A percentile compares a stretch with the other conserved stretches of the same genome.
These are phyloP conservation scores for Ceratocystis alfenasii DNA, from an alignment of 2,329 filamentous ascomycete genomes.

Conservation along the genomic window DNA sequence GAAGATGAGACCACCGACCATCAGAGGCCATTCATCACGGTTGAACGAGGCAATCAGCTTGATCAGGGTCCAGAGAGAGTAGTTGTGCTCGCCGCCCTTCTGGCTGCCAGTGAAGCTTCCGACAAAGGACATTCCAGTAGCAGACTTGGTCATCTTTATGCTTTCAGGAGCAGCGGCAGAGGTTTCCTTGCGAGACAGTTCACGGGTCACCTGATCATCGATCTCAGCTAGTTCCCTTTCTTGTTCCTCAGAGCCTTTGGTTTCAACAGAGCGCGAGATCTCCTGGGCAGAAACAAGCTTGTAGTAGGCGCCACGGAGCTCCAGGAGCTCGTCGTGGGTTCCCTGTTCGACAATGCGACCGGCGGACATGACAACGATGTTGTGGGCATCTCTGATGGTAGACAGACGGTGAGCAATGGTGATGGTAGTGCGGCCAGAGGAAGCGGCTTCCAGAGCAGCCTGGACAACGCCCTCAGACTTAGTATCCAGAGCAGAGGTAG, in stretches of 20 bases:
- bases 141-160: conserved; percentile 49
- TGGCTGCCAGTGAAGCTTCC: conserved; percentile 38
- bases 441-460: conserved; percentile 75
- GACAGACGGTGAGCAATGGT: conserved; percentile 91
- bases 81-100: conserved; percentile 37
- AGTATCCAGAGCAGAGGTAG: conserved; percentile 85
- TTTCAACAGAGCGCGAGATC: conserved; percentile 41
- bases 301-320: conserved; percentile 60
- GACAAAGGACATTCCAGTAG: conserved; percentile 59
- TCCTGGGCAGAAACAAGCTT: conserved; percentile 81
- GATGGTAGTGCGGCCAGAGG: conserved; percentile 82
- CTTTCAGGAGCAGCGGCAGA: conserved; percentile 49
- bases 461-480: conserved; percentile 92
- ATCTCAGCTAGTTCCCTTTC: conserved; percentile 31
- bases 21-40: conserved; percentile 53
- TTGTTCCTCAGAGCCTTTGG: conserved; percentile 42
- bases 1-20: conserved; percentile 62
- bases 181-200: conserved; percentile 32
- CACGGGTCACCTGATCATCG: conserved; percentile 33
- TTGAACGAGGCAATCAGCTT: conserved; percentile 75
- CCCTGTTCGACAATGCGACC: conserved; percentile 89
- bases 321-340: conserved; percentile 68
- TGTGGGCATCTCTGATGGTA: conserved; percentile 87
- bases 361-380: conserved; percentile 83
- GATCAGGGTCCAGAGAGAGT: conserved; percentile 63